Base-by-base conservation (phyloP, 768 basidiomycete species). In the Amanita pallidorosea region DNA sequence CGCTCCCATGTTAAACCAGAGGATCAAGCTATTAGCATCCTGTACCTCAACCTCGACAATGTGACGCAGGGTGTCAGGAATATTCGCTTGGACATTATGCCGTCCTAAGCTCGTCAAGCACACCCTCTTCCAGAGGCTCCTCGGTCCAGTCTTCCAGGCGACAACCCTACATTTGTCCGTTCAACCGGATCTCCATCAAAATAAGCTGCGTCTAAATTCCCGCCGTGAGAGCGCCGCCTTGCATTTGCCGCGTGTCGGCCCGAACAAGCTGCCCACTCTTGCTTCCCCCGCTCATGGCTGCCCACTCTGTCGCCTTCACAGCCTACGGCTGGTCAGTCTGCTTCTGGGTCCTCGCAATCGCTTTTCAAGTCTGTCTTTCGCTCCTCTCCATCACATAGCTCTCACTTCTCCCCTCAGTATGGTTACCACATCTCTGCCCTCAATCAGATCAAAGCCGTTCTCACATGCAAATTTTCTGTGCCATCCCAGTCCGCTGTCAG, bases 361-460 rank as follows among this genome's bases (percentile, higher is more conserved):
- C 82, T 8, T 87, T 88, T 60, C 75, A 75, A 67, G 73, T 71
- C 23, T 20, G 51, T 42, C 29, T 53, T 6, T 48, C 42, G 13
- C 70, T 27, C 31, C n/a, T 22, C 56, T n/a, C 5, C 29, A 31
- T 13, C 40, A 27, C 20, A 44, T 20, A 31, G 2, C 41, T 47
- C 4, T 34, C 27, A 25, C 47, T 46, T 9, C n/a, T 18, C 3
- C 2, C 17, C 45, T 44, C 29, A 88, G 78, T 90, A 89, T 68
- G 93, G 92, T n/a, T 96, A 87, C 65, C 90, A 95, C 64, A 88
- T 92, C 37, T 88, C 91, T 1, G 84, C 84, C 13, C 76, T 97
- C 53, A 97, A 97, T 63, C 91, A 93, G 62, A 82, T 94, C 22
- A 82, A 89, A 60, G 76, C 75, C 4, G 80, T 84, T 38, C 62